A percentile compares a stretch with the other conserved stretches of the same genome.
phyloP scores from a whole-genome alignment of 768 basidiomycete species.

The Tylopilus sp. region DNA sequence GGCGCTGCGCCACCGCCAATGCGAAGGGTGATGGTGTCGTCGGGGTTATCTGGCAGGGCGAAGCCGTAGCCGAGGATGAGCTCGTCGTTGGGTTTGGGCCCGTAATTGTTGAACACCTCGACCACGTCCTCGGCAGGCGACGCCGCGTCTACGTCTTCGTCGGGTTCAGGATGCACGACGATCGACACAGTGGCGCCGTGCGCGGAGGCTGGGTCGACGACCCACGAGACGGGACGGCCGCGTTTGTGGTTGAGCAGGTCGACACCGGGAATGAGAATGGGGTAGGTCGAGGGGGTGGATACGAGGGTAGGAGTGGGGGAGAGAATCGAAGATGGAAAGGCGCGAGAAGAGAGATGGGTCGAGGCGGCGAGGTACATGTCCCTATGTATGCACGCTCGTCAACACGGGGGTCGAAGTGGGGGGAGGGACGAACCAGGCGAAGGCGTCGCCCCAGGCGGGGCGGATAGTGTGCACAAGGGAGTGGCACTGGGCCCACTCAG shows the following conservation, averaged over 20 bases:
- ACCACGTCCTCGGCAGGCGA: conserved; percentile 30
- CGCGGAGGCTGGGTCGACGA: conserved; percentile 35
- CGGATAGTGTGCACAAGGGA: conserved; percentile 36
- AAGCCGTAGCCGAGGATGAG: conserved; percentile 93
- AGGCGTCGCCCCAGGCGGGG: conserved; percentile 41
- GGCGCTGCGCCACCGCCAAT: conserved; percentile 56
- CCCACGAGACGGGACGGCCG: conserved; percentile 80
- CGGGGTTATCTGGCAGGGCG: conserved; percentile 70
- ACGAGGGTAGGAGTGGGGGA: conserved; percentile 51
- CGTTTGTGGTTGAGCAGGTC: conserved; percentile 87
- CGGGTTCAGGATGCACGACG: conserved; percentile 45
- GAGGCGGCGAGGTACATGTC: conserved; percentile 65
- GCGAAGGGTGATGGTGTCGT: conserved; percentile 82
- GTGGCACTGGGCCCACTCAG: conserved; percentile 59
- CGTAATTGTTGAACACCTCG: conserved; percentile 84
- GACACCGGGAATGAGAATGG: conserved; percentile 82
- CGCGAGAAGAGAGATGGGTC: conserved; percentile 82
- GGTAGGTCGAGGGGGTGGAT: conserved; percentile 52
- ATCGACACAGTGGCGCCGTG: conserved; percentile 63
- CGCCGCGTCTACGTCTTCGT: conserved; percentile 15
- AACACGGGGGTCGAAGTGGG: conserved; percentile 19
- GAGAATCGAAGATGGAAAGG: conserved; percentile 84
- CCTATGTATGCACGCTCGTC: conserved; percentile 50
- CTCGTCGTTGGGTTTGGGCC: conserved; percentile 86
- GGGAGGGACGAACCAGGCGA: conserved; percentile 63